Conservation (phyloP, 83 land plant species). For the Larix sibirica region DNA sequence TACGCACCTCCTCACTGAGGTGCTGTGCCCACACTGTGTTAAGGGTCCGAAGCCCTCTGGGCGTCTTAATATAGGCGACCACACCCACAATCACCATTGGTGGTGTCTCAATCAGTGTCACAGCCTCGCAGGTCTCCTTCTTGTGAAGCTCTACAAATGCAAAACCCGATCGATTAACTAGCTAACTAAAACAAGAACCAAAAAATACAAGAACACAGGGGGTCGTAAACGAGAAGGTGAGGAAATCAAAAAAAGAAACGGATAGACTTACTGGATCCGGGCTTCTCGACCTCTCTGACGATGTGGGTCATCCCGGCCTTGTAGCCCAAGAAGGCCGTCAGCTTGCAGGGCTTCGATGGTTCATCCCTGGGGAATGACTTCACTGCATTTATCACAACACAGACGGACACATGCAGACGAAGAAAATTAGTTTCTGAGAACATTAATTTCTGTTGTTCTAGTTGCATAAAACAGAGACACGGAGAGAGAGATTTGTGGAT, state of each 20-base stretch:
- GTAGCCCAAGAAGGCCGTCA: constrained; percentile 33
- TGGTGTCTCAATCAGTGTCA: constrained; percentile 48
- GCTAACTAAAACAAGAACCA: not conserved
- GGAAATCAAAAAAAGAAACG: not conserved
- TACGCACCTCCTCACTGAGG: constrained; percentile 56
- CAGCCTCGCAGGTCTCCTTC: constrained; percentile 69
- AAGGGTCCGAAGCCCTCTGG: constrained; percentile 57
- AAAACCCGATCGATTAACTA: not conserved
- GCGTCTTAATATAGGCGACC: constrained; percentile 83
- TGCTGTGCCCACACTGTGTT: constrained; percentile 64
- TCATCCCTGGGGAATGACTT: constrained; percentile 68
- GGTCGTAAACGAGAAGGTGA: not conserved
- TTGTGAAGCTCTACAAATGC: constrained; percentile 44
- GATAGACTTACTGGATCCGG: constrained; percentile 43
- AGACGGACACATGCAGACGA: too few species aligned
- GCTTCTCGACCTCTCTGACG: constrained; percentile 53
- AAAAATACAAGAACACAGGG: not conserved
- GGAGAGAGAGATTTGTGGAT: not conserved
- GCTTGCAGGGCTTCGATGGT: constrained; percentile 27
- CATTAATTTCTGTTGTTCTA: too few species aligned
- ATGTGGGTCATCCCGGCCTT: constrained; percentile 62
- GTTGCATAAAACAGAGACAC: not conserved
- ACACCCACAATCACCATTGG: constrained; percentile 89
- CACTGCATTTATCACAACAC: constrained; percentile 27
- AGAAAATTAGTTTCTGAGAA: too few species aligned